These are phyloP conservation scores for Parsonsia alboflavescens DNA, from an alignment of 257 asterid genomes.

Conservation along the genomic window DNA sequence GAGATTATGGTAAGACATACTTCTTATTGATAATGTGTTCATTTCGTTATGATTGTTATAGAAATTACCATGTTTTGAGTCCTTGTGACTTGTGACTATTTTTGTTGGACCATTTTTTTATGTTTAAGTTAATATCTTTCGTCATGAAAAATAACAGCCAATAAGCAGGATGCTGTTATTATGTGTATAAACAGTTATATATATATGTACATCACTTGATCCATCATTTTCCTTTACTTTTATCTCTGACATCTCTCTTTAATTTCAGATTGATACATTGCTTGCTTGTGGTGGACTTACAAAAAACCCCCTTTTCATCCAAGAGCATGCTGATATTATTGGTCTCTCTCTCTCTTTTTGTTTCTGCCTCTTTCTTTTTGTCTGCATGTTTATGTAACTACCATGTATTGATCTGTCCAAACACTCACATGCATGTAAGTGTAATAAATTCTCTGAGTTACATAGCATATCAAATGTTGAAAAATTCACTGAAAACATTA, in stretches of 20 bases:
- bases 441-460: background rate
- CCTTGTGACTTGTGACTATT: conserved; percentile 1
- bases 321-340: conserved; percentile 88
- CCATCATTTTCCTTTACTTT: background rate
- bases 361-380: conserved; percentile 7
- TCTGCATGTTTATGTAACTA: background rate
- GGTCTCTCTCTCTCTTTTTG: conserved; percentile 42
- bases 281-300: conserved; percentile 96
- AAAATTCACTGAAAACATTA: background rate
- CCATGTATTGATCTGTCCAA: background rate
- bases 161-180: background rate
- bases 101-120: background rate
- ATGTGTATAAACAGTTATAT: background rate
- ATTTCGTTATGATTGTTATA: background rate
- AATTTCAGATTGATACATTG: conserved; percentile 71
- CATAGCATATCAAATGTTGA: background rate
- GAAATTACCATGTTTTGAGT: background rate
- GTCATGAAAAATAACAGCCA: background rate
- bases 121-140: background rate
- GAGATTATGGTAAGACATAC: background rate
- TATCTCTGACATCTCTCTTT: conserved; percentile 15
- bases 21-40: background rate
- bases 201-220: background rate
- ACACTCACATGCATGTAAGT: background rate
- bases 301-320: conserved; percentile 71